Base-by-base conservation (phyloP, 306 rosid species). In the Prunus mume region DNA sequence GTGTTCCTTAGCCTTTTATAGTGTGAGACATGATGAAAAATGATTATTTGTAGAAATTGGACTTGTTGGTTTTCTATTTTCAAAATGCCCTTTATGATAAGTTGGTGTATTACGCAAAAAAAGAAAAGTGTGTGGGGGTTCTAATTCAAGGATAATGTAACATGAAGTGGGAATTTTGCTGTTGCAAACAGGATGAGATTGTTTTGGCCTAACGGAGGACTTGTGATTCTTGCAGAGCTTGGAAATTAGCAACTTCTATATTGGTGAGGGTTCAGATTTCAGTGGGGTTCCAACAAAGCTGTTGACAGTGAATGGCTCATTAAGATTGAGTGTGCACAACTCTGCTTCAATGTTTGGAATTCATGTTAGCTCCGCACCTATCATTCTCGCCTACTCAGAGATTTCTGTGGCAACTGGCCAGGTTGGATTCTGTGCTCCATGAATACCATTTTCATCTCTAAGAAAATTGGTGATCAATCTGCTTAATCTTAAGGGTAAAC, bases 271-370 rank as follows among this genome's bases (percentile, higher is more conserved):
- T 47, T 78, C 93, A 74, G 98, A 95, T 78, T 85, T 76, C 84
- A 85, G 96, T 25, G 97, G 97, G 19, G 99, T 95, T 13, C 81
- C 83, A 72, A 90, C 99, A 78, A 95, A 85, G 88, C 65, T 95
- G 89, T 65, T 89, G 78, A 92, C 99, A 55, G 78, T 95, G 64
- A 95, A 95, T 77, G 90, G 91, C 18, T 78, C 99, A 24, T 28
- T 92, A 52, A 85, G 73, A 78, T 83, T 95, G 78, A 89, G 57
- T 67, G 87, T 95, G 5, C 91, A 87, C 80, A 95, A 95, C 76
- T 95, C 99, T 65, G 96, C 99, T 64, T 85, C 97, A 9, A 82
- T 90, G 65, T 95, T 92, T 76, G 99, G 99, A 38, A 95, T 95
- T 34, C 97, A 95, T 69, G 96, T 95, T 0, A 91, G 84, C 89